Evolutionary conservation across 306 rosid genomes (phyloP).

Genomic region (Trifolium pratense): DNA sequence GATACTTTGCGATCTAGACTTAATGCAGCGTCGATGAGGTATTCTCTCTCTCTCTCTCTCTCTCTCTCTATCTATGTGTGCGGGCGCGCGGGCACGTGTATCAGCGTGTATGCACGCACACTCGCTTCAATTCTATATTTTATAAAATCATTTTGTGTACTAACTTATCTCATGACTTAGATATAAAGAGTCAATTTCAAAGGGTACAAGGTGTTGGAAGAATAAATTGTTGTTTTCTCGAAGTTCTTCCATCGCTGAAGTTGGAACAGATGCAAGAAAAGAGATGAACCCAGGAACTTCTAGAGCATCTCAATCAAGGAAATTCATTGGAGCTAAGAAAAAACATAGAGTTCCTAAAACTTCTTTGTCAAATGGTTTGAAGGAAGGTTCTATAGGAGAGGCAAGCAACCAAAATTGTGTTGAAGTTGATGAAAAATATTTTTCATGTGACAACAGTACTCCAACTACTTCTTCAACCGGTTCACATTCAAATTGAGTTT

Average conservation of each 20-base stretch:
- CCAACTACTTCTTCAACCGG: constrained; percentile 56
- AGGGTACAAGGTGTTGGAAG: constrained; percentile 84
- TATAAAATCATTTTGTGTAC: constrained; percentile 16
- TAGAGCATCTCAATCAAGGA: constrained; percentile 67
- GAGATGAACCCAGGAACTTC: constrained; percentile 67
- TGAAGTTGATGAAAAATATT: constrained; percentile 51
- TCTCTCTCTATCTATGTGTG: no score
- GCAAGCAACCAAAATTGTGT: constrained; percentile 45
- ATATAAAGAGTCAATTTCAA: constrained; percentile 89
- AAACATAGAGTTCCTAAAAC: constrained; percentile 39
- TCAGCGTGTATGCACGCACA: no score
- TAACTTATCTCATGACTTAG: constrained; percentile 46
- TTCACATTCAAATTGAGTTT: constrained; percentile 53
- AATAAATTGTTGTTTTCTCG: constrained; percentile 83
- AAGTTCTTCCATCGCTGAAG: constrained; percentile 63
- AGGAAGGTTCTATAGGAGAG: constrained; percentile 45
- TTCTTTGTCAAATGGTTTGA: constrained; percentile 46
- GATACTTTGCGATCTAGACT: constrained; percentile 79
- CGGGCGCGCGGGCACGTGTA: no score
- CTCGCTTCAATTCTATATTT: background rate
- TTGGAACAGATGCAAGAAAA: constrained; percentile 62
- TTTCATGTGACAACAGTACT: constrained; percentile 41
- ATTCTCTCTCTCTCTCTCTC: constrained; percentile 15
- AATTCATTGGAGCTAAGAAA: constrained; percentile 62
- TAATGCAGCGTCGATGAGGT: constrained; percentile 73